Percentiles rank a stretch among this genome's conserved stretches.
These are phyloP conservation scores for Byssothecium circinans DNA, from an alignment of 2,329 filamentous ascomycete species.

Conservation along the genomic window DNA sequence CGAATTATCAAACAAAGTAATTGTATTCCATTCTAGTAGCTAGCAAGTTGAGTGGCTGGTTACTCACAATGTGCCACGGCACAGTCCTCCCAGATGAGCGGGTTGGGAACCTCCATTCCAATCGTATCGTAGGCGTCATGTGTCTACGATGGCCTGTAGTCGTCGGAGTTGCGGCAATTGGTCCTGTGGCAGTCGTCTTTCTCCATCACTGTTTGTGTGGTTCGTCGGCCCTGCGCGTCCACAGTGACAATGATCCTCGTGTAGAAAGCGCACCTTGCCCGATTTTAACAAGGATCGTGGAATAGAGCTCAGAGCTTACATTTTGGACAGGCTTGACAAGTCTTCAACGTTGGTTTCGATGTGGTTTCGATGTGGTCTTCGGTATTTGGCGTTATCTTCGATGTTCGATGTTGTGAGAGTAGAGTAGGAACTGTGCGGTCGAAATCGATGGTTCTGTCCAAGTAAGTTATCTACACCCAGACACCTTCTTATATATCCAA, in stretches of 20 bases:
- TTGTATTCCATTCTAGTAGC: too few relatives aligned
- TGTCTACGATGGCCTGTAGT: slow-evolving; percentile 1
- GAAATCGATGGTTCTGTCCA: too few relatives aligned
- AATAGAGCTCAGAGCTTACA: slow-evolving; percentile 3
- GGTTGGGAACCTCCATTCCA: neutral
- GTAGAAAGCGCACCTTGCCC: slow-evolving; percentile 5
- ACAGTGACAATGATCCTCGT: slow-evolving; percentile 7
- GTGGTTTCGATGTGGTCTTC: too few relatives aligned
- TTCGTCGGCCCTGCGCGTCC: slow-evolving; percentile 5
- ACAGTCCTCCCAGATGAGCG: too few relatives aligned
- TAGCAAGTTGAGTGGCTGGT: too few relatives aligned
- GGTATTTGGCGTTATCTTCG: too few relatives aligned
- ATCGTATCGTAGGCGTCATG: neutral
- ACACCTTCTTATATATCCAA: too few relatives aligned
- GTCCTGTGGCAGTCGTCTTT: slow-evolving; percentile 3
- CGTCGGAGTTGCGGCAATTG: slow-evolving; percentile 4
- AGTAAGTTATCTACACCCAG: too few relatives aligned
- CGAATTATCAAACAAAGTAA: too few relatives aligned
- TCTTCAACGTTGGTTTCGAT: neutral
- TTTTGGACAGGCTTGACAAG: neutral
- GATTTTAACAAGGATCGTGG: neutral
- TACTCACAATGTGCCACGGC: too few relatives aligned
- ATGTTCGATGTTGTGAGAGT: too few relatives aligned
- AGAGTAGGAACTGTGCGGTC: too few relatives aligned
- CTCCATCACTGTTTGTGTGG: slow-evolving; percentile 5